These are phyloP conservation scores for Apophysomyces variabilis DNA, from an alignment of 371 early-diverging fungal species.

Conservation along the genomic window DNA sequence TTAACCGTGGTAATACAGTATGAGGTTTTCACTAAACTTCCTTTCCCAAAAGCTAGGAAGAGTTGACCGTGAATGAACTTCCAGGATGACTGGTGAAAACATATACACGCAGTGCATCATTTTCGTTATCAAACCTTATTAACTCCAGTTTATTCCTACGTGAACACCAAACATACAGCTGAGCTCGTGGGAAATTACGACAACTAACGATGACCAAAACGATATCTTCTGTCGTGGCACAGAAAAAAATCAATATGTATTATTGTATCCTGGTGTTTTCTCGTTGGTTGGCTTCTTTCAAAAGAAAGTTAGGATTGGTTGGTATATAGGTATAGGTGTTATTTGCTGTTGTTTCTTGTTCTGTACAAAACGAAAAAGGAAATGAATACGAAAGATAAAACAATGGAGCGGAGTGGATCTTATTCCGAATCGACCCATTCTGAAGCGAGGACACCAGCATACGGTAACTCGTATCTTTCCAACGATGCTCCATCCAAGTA, in stretches of 20 bases:
- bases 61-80: no score
- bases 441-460: conserved; percentile 62
- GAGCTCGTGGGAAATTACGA: background rate
- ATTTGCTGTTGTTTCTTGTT: background rate
- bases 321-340: conserved; percentile 4
- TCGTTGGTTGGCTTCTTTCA: background rate
- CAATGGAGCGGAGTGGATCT: conserved; percentile 2
- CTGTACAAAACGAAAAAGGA: background rate
- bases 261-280: background rate
- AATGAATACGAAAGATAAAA: no score
- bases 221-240: background rate
- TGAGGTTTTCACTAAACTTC: no score
- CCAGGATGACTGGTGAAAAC: no score
- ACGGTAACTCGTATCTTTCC: conserved; percentile 65
- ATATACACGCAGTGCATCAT: no score
- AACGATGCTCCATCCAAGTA: conserved; percentile 67
- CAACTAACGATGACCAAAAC: background rate
- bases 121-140: no score
- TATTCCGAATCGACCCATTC: conserved; percentile 70
- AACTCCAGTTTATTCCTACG: background rate
- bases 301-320: background rate
- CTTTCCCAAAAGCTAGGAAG: no score
- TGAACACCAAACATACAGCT: background rate
- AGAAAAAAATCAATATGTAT: conserved; percentile 8
- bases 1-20: no score